Conservation (phyloP, 768 basidiomycete genomes). For the Pleurotus giganteus region DNA sequence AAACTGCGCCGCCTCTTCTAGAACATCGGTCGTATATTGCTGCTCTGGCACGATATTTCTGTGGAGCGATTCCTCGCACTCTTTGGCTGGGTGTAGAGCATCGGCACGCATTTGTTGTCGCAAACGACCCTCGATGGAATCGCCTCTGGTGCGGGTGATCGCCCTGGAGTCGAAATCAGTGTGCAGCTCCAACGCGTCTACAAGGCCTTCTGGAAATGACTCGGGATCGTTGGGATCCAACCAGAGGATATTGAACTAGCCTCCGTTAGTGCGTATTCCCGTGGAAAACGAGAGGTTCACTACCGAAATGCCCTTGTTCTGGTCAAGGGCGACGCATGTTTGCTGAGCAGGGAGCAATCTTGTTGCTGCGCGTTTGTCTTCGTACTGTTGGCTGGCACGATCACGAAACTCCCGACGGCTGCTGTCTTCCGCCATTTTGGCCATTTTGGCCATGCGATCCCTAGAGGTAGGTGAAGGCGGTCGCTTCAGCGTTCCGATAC, state of each 20-base stretch:
- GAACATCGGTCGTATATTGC: constrained; percentile 48
- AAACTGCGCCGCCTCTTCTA: constrained; percentile 69
- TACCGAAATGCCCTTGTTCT: constrained; percentile 65
- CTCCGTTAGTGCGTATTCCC: not conserved
- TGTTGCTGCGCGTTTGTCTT: constrained; percentile 71
- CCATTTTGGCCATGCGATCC: constrained; percentile 72
- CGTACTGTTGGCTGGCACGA: constrained; percentile 69
- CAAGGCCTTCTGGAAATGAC: constrained; percentile 64
- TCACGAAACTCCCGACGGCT: constrained; percentile 65
- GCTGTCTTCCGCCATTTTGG: constrained; percentile 62
- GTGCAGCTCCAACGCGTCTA: constrained; percentile 51
- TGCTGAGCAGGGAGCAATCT: constrained; percentile 67
- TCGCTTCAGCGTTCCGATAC: constrained; percentile 73
- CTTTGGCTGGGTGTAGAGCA: constrained; percentile 50
- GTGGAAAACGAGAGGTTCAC: constrained; percentile 21
- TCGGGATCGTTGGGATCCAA: constrained; percentile 65
- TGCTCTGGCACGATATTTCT: constrained; percentile 26
- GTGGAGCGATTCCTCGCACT: constrained; percentile 20
- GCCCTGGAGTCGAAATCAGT: constrained; percentile 19
- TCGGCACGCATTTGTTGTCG: constrained; percentile 75
- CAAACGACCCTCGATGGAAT: constrained; percentile 49
- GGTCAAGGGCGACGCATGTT: constrained; percentile 76
- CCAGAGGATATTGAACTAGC: constrained; percentile 81
- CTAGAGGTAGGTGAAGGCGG: constrained; percentile 59
- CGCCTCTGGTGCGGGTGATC: constrained; percentile 17